phyloP scores from a whole-genome alignment of 2,329 filamentous ascomycete species.

The Cytospora mali region DNA sequence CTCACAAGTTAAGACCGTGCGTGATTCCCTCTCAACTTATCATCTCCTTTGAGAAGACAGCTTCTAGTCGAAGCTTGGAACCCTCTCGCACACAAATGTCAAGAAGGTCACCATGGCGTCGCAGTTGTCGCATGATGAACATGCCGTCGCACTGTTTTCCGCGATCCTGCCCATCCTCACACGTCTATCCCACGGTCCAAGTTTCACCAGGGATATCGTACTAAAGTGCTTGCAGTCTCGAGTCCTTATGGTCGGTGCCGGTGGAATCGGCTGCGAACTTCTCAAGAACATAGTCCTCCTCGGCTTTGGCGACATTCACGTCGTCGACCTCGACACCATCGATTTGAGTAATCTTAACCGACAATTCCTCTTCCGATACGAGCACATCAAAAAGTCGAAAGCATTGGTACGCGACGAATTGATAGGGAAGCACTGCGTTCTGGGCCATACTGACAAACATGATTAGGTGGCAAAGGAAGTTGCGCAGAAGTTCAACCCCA shows the following conservation, averaged over 20 bases:
- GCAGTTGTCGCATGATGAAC: slow-evolving; percentile 10
- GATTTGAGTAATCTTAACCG: slow-evolving; percentile 97
- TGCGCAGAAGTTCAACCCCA: slow-evolving; percentile 86
- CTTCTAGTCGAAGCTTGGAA: neutral
- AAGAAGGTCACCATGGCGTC: slow-evolving; percentile 11
- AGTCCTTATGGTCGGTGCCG: slow-evolving; percentile 92
- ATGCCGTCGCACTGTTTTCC: neutral
- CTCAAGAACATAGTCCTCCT: slow-evolving; percentile 93
- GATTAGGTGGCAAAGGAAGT: slow-evolving; percentile 84
- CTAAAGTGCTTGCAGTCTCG: slow-evolving; percentile 61
- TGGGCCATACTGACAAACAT: slow-evolving; percentile 27
- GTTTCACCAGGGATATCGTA: slow-evolving; percentile 1
- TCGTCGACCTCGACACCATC: slow-evolving; percentile 97
- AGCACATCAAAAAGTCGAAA: slow-evolving; percentile 98
- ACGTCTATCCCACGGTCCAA: slow-evolving; percentile 8
- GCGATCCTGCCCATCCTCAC: neutral
- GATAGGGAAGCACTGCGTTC: slow-evolving; percentile 11
- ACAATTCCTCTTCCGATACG: slow-evolving; percentile 93
- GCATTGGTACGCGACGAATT: slow-evolving; percentile 67
- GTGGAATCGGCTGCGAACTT: slow-evolving; percentile 95
- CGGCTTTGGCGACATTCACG: slow-evolving; percentile 89
- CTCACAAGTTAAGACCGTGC: slow-evolving; percentile 69
- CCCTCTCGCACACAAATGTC: neutral
- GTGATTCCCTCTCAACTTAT: slow-evolving; percentile 33
- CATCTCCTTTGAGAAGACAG: neutral